Base-by-base conservation (phyloP, 2,329 filamentous ascomycete species). In the Paramyrothecium sp. region DNA sequence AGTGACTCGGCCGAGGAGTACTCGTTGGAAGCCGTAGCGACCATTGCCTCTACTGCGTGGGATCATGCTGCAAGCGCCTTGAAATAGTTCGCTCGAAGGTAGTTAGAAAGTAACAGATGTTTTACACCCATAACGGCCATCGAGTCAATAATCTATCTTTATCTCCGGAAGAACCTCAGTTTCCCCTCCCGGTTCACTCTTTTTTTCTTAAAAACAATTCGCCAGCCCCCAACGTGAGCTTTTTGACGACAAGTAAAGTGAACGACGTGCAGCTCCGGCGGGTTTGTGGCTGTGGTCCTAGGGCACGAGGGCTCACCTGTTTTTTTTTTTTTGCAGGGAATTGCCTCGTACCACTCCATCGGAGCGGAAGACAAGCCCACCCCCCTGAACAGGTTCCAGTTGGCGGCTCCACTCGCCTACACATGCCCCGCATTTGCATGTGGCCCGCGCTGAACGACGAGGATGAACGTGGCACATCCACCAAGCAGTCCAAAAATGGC, bases 251-350 rank as follows among this genome's bases (percentile, higher is more conserved):
- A 30, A 30, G 26, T 10, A 30, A 30, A 12, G 38, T 16, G 38
- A 44, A 44, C 13, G 13, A 44, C 4, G n/a, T 19, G 38, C 4
- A 44, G 13, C 38, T 44, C 13, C 17, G 20, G 41, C 51, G 10
- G 54, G 55, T 41, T 49, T 64, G 67, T 69, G 67, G 65, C 63
- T 41, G 61, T 60, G 58, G 60, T 58, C 59, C 67, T 69, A 69
- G 67, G 67, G 67, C 67, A 69, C 60, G 64, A 64, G 65, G 66
- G 60, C 60, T 61, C 57, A 55, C 56, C 52, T 60, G 50, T 44
- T 44, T 44, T 16, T 30, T 30, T 30, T 30, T 30, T 30, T 44
- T 44, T 19, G n/a, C 34, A 60, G 56, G 54, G 50, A 67, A 60
- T 52, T 58, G 56, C 56, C 60, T 62, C 41, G 61, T 67, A 62